Evolutionary conservation across 345 rosid species (phyloP).

Genomic region (Eucalyptus leucophloia): DNA sequence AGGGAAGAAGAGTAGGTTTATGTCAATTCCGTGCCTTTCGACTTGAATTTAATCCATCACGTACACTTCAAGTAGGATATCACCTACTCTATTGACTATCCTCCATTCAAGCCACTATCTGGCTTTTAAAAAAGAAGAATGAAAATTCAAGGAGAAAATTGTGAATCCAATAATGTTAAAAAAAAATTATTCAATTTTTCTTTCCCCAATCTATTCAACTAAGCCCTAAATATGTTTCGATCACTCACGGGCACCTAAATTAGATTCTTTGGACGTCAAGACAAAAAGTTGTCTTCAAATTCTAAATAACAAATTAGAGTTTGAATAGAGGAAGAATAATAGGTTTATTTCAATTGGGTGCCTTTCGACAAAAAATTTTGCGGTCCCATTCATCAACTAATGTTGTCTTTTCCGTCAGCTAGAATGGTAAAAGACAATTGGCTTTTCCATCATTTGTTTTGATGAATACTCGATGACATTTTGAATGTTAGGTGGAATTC

Average conservation of each 20-base stretch:
- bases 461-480: background rate
- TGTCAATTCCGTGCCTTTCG: background rate
- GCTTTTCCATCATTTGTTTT: background rate
- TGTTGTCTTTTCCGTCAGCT: background rate
- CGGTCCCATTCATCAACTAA: background rate
- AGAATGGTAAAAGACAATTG: background rate
- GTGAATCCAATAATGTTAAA: background rate
- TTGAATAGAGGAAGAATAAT: background rate
- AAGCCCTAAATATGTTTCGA: background rate
- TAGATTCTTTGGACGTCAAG: background rate
- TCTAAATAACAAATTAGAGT: background rate
- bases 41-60: background rate
- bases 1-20: background rate
- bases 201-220: background rate
- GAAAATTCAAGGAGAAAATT: background rate
- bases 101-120: background rate
- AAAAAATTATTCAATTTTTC: background rate
- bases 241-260: background rate
- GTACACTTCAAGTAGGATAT: background rate
- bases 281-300: background rate
- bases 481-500: background rate
- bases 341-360: background rate
- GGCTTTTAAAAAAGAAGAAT: background rate
- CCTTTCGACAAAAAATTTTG: background rate
- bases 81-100: background rate